Base-by-base conservation (phyloP, 2,329 filamentous ascomycete genomes). In the Monosporascus sp. region DNA sequence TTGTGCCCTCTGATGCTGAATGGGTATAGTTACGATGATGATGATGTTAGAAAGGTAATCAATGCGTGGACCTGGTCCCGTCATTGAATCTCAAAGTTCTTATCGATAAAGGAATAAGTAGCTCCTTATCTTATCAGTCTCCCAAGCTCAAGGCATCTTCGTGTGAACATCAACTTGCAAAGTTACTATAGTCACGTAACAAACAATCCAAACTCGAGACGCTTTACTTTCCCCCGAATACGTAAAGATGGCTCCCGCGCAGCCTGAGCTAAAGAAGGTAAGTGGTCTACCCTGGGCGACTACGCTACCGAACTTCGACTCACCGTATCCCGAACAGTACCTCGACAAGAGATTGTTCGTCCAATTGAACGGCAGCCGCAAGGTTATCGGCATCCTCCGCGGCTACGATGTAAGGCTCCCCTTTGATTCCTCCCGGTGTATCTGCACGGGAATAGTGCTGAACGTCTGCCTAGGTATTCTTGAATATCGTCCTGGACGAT, bases 281-380 rank as follows among this genome's bases (percentile, higher is more conserved):
- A 52, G 53, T 38, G 24, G 47, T 31, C 46, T 50, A 20, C 6
- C 20, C 15, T 25, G 2, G 6, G 2, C 31, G 7, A 49, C 41
- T 53, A 57, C 35, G 58, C 39, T 45, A 22, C 22, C 45, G 22
- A 39, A 48, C n/a, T n/a, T 31, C 24, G 27, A 52, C 55, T 60
- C 41, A 60, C 50, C 50, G 48, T 49, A 45, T 37, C 57, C 53
- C 20, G 17, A 49, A 48, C 65, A 99, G 94, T 99, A 99, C 75
- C 91, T 99, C 75, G 94, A 99, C 81, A 99, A 99, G 84, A 84
- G 93, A 75, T 83, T 99, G 68, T 96, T 97, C 73, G 91, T 97
- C 62, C 93, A 99, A 74, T 79, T 99, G 51, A 99, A 99, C 74
- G 94, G 94, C 68, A 96, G 92, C 73, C 89, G 94, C 71, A 97